Evolutionary conservation across 345 rosid species (phyloP).

Genomic region (Pugionium cornutum): DNA sequence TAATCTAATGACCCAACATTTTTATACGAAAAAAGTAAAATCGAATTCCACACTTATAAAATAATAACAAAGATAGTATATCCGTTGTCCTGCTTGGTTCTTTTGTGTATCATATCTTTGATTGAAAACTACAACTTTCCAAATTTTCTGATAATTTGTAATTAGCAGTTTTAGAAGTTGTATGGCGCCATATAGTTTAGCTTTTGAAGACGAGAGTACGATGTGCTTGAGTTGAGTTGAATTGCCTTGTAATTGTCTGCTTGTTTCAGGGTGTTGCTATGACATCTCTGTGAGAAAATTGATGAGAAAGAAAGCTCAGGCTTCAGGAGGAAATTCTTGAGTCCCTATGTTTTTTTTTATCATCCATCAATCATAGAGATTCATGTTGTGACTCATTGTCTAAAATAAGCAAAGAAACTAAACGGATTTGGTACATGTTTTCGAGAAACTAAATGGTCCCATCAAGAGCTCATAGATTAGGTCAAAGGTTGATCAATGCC

Average conservation of each 20-base stretch:
- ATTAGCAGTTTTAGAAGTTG: background rate
- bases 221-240: background rate
- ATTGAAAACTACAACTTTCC: background rate
- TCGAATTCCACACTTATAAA: no score
- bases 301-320: conserved; percentile 73
- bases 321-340: conserved; percentile 47
- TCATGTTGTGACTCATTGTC: conserved; percentile 9
- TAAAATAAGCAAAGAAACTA: conserved; percentile 27
- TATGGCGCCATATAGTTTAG: no score
- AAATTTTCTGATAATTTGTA: background rate
- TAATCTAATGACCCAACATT: no score
- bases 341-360: background rate
- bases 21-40: no score
- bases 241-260: background rate
- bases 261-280: conserved; percentile 84
- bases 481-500: background rate
- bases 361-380: background rate
- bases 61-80: no score
- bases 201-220: no score
- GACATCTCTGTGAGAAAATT: conserved; percentile 76
- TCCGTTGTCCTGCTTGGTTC: background rate
- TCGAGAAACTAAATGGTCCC: conserved; percentile 4
- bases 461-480: background rate
- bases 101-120: background rate
- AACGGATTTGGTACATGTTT: conserved; percentile 14